Evolutionary conservation across 1,139 yeast species (phyloP).

Genomic region (Suhomyces taliae): DNA sequence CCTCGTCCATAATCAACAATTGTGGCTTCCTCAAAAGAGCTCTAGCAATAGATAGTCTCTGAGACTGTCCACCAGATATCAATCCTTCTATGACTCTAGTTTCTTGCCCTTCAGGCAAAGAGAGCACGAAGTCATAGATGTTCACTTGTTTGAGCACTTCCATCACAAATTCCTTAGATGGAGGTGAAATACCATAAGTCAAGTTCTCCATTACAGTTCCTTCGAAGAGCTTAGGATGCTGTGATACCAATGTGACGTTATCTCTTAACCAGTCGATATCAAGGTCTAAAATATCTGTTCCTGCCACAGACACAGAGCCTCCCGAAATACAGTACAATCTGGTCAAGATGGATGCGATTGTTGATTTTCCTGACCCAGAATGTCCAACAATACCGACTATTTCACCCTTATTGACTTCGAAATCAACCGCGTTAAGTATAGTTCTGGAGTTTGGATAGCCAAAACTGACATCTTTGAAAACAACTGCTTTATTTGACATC

Average conservation of each 20-base stretch:
- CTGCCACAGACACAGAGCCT: conserved; percentile 37
- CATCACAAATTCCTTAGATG: conserved; percentile 36
- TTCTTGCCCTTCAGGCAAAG: conserved; percentile 57
- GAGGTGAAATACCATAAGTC: conserved; percentile 49
- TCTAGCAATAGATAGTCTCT: conserved; percentile 73
- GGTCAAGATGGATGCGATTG: conserved; percentile 54
- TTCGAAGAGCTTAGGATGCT: conserved; percentile 61
- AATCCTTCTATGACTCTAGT: conserved; percentile 56
- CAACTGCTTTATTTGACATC: conserved; percentile 16
- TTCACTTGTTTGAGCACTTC: conserved; percentile 47
- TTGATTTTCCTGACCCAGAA: conserved; percentile 83
- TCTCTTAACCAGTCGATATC: conserved; percentile 52
- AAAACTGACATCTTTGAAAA: conserved; percentile 48
- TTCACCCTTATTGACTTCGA: conserved; percentile 46
- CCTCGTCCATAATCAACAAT: conserved; percentile 71
- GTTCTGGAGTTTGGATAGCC: conserved; percentile 37
- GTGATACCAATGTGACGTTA: conserved; percentile 66
- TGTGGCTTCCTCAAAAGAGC: conserved; percentile 65
- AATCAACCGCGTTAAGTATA: conserved; percentile 39
- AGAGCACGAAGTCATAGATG: conserved; percentile 49
- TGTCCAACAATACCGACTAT: conserved; percentile 68
- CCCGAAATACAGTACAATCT: conserved; percentile 47
- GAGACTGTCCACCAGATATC: conserved; percentile 81
- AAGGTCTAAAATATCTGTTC: conserved; percentile 43
- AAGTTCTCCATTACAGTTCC: conserved; percentile 69